A percentile compares a stretch with the other conserved stretches of the same genome.
phyloP scores from a whole-genome alignment of 345 rosid species.

The Salix arbutifolia region DNA sequence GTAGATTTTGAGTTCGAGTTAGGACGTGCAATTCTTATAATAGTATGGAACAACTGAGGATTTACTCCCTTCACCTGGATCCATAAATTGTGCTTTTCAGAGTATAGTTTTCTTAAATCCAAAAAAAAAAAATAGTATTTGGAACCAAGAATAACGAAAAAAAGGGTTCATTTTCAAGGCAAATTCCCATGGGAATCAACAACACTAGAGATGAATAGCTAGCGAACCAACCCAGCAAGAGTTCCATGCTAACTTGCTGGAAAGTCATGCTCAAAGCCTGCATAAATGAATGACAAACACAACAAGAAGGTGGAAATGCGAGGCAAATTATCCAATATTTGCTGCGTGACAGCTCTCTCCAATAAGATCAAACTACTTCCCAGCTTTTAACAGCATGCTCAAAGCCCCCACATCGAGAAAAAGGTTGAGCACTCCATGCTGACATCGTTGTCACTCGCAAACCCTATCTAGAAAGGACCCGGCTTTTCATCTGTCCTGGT shows the following conservation, averaged over 20 bases:
- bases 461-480: not conserved
- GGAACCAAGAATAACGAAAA: no score
- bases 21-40: rapidly evolving
- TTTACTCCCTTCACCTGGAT: no score
- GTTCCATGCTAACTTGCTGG: not conserved
- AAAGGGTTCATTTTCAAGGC: no score
- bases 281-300: not conserved
- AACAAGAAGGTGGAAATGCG: not conserved
- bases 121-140: no score
- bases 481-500: not conserved
- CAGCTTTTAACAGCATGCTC: not conserved
- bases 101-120: no score
- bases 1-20: no score
- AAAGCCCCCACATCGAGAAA: not conserved
- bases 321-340: not conserved
- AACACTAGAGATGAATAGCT: not conserved
- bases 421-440: not conserved
- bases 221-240: not conserved
- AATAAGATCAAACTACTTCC: not conserved
- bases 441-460: not conserved
- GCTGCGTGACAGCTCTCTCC: not conserved
- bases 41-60: rapidly evolving
- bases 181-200: no score
- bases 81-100: no score
- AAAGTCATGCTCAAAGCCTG: not conserved